These are phyloP conservation scores for Ganoderma lucidum DNA, from an alignment of 1,284 basidiomycete genomes.

Conservation along the genomic window DNA sequence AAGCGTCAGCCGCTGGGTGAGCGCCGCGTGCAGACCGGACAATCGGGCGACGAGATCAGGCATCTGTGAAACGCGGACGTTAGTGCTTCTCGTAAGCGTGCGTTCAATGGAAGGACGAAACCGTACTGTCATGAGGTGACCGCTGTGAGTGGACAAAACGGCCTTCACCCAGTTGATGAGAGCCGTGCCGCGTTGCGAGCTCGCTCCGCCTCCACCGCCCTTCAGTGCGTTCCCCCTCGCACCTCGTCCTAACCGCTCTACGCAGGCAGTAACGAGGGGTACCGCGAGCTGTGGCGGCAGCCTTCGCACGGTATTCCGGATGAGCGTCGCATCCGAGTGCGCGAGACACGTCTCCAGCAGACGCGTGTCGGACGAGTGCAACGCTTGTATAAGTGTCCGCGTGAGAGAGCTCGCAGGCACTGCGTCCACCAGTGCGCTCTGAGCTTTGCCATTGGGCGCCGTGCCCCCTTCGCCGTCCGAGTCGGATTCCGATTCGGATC, in stretches of 20 bases:
- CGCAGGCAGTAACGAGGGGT: slow-evolving; percentile 88
- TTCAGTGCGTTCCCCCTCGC: slow-evolving; percentile 75
- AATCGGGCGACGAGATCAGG: slow-evolving; percentile 88
- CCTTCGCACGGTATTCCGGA: slow-evolving; percentile 89
- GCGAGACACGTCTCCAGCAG: slow-evolving; percentile 90
- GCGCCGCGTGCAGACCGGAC: slow-evolving; percentile 83
- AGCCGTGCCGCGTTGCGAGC: slow-evolving; percentile 85
- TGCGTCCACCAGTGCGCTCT: slow-evolving; percentile 24
- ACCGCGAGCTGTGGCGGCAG: slow-evolving; percentile 92
- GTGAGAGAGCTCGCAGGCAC: slow-evolving; percentile 91
- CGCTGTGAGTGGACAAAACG: slow-evolving; percentile 88
- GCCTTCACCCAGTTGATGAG: slow-evolving; percentile 92
- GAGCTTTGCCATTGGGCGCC: slow-evolving; percentile 41
- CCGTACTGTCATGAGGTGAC: slow-evolving; percentile 93
- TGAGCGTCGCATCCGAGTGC: slow-evolving; percentile 84
- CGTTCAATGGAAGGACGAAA: background rate
- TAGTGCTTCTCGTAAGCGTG: background rate
- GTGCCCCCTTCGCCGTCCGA: slow-evolving; percentile 48
- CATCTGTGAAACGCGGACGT: slow-evolving; percentile 57
- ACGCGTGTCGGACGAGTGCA: slow-evolving; percentile 93
- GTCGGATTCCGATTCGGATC: slow-evolving; percentile 53
- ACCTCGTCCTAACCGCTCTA: slow-evolving; percentile 89
- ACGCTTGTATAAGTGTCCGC: slow-evolving; percentile 93
- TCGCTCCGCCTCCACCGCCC: slow-evolving; percentile 84
- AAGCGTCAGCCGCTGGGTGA: slow-evolving; percentile 82